Evolutionary conservation across 768 basidiomycete species (phyloP), one percentile per base, ranked within the genome.

Genomic region (Russula lepida): DNA sequence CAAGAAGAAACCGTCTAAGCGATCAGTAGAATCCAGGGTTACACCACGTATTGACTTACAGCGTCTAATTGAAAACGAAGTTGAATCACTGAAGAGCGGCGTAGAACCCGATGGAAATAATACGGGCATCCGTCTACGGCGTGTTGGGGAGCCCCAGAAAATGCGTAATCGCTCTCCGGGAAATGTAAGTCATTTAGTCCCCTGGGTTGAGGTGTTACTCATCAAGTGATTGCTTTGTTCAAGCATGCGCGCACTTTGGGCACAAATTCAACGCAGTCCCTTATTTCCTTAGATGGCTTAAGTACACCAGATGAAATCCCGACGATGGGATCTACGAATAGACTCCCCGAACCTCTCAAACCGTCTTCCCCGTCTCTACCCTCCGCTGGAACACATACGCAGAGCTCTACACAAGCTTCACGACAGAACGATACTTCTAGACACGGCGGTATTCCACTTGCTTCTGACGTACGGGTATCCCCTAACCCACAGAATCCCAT

Each of bases 11-110:
- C 37, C 41, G 9, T 12, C n/a, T 27, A 48, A 9, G 25, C 59
- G 48, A 52, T 25, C 60, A 23, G 23, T 11, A 21, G 56, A 58
- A 47, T 43, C 56, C 9, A 48, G 57, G 27, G 41, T 11, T 13
- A 37, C 56, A 12, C 30, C 64, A 21, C 57, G 54, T 23, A 62
- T 59, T 9, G 64, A 66, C 32, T 58, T 66, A 25, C 57, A 59
- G 21, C 25, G 43, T 23, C 57, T 66, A 32, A 61, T 62, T 21
- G 35, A 52, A 46, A 52, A 50, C 23, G 66, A 66, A 49, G 63
- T 51, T 9, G 58, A 62, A 37, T 58, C 51, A 13, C 50, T 65
- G 50, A 43, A 44, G 23, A 54, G 44, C 21, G 54, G 46, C 41
- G 54, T 52, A 33, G 57, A 57, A 49, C 15, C 51, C 9, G 60